phyloP scores from a whole-genome alignment of 2,329 filamentous ascomycete genomes.

The Sclerotinia spermophila region DNA sequence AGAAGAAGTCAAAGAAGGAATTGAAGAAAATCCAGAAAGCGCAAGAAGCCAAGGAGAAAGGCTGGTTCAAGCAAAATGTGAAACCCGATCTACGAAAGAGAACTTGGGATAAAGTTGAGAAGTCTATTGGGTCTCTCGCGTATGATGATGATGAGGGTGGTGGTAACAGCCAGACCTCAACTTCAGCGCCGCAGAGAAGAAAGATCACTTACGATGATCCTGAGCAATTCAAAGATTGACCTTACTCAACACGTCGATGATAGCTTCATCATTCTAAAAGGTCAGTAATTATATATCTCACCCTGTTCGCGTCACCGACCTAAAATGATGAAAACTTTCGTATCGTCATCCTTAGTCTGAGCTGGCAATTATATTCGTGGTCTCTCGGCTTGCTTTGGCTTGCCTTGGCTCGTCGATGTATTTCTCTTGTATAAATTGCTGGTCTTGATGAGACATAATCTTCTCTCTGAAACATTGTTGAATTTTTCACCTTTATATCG shows the following conservation, averaged over 20 bases:
- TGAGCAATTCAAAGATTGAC: slow-evolving; percentile 28
- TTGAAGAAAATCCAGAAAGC: slow-evolving; percentile 29
- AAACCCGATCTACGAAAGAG: slow-evolving; percentile 63
- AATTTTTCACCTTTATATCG: background rate
- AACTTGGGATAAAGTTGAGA: slow-evolving; percentile 64
- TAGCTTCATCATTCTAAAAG: background rate
- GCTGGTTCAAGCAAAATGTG: slow-evolving; percentile 40
- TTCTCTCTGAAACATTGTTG: slow-evolving; percentile 46
- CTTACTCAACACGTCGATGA: background rate
- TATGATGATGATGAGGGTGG: slow-evolving; percentile 49
- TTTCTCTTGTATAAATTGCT: slow-evolving; percentile 33
- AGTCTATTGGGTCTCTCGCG: slow-evolving; percentile 56
- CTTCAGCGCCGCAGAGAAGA: slow-evolving; percentile 41
- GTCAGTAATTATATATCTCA: slow-evolving; percentile 20
- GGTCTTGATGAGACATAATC: slow-evolving; percentile 50
- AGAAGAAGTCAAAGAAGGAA: slow-evolving; percentile 19
- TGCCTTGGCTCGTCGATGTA: slow-evolving; percentile 25
- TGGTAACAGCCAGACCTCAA: slow-evolving; percentile 24
- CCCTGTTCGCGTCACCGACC: slow-evolving; percentile 21
- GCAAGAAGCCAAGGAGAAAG: slow-evolving; percentile 27
- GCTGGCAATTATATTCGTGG: slow-evolving; percentile 39
- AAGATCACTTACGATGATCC: slow-evolving; percentile 48
- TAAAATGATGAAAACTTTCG: slow-evolving; percentile 75
- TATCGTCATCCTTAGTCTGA: slow-evolving; percentile 99
- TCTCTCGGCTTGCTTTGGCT: slow-evolving; percentile 37